Evolutionary conservation across 2,329 filamentous ascomycete species (phyloP).

Genomic region (Sarocladiaceae sp.): DNA sequence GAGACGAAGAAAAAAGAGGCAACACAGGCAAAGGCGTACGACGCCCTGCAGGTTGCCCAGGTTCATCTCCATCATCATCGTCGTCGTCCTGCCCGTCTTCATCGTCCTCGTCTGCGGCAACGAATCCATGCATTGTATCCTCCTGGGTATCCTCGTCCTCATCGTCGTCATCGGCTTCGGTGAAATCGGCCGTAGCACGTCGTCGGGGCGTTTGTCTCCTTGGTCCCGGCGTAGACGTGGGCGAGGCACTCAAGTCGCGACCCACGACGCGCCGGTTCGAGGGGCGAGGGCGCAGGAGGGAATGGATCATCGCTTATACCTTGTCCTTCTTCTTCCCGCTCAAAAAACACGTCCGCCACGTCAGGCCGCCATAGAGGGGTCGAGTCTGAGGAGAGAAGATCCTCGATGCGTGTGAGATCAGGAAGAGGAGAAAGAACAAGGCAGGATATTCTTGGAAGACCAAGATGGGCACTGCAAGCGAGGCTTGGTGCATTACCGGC

Average conservation of each 20-base stretch:
- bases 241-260: slow-evolving; percentile 22
- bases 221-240: slow-evolving; percentile 22
- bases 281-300: slow-evolving; percentile 27
- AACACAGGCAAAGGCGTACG: slow-evolving; percentile 39
- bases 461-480: background rate
- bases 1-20: slow-evolving; percentile 73
- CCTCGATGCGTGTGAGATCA: background rate
- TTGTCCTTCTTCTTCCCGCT: background rate
- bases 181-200: slow-evolving; percentile 59
- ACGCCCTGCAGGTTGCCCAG: slow-evolving; percentile 11
- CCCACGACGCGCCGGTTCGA: slow-evolving; percentile 26
- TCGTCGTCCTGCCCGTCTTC: slow-evolving; percentile 35
- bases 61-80: slow-evolving; percentile 20
- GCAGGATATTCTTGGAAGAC: background rate
- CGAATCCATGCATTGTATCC: slow-evolving; percentile 18
- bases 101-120: slow-evolving; percentile 23
- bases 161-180: slow-evolving; percentile 53
- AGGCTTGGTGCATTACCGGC: background rate
- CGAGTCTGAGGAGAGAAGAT: background rate
- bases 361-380: slow-evolving; percentile 12
- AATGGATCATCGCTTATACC: slow-evolving; percentile 27
- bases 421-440: background rate
- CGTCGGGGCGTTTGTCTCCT: slow-evolving; percentile 22
- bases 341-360: slow-evolving; percentile 28
- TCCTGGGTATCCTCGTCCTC: slow-evolving; percentile 30